Evolutionary conservation across 2,329 filamentous ascomycete genomes (phyloP).

Genomic region (Ceratocystiopsis sp.): DNA sequence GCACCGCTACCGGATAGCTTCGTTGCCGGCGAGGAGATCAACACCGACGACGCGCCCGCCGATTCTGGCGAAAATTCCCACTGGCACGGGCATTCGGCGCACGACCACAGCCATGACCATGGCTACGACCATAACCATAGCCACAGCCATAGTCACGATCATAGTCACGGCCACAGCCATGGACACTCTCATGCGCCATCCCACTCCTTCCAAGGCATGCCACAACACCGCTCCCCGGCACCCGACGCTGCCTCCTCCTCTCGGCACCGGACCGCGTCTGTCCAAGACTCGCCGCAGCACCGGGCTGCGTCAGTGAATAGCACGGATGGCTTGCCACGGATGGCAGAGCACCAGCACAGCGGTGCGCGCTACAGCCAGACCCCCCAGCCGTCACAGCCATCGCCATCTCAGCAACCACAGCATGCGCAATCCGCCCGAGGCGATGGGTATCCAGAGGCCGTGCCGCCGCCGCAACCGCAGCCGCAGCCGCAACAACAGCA

Average conservation of each 20-base stretch:
- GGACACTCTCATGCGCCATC: not conserved
- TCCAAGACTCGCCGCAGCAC: not conserved
- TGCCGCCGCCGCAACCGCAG: not conserved
- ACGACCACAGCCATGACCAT: constrained; percentile 1
- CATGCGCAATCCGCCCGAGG: not conserved
- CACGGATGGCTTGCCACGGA: not conserved
- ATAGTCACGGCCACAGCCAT: not conserved
- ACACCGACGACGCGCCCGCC: too few species aligned
- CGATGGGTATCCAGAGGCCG: not conserved
- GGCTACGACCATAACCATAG: not conserved
- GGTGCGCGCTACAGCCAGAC: not conserved
- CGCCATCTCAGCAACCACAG: not conserved
- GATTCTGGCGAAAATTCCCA: too few species aligned
- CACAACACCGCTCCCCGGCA: too few species aligned
- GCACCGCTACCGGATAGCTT: too few species aligned
- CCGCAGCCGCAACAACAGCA: not conserved
- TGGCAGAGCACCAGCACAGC: not conserved
- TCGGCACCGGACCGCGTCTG: not conserved
- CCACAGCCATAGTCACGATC: not conserved
- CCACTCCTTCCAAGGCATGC: not conserved
- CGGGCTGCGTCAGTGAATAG: not conserved
- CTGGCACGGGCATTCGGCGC: too few species aligned
- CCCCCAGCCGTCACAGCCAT: not conserved
- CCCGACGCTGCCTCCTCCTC: too few species aligned
- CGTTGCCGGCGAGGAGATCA: too few species aligned